Percentiles rank a stretch among this genome's conserved stretches.
These are phyloP conservation scores for Thielaviopsis euricoi DNA, from an alignment of 2,329 filamentous ascomycete genomes.

Conservation along the genomic window DNA sequence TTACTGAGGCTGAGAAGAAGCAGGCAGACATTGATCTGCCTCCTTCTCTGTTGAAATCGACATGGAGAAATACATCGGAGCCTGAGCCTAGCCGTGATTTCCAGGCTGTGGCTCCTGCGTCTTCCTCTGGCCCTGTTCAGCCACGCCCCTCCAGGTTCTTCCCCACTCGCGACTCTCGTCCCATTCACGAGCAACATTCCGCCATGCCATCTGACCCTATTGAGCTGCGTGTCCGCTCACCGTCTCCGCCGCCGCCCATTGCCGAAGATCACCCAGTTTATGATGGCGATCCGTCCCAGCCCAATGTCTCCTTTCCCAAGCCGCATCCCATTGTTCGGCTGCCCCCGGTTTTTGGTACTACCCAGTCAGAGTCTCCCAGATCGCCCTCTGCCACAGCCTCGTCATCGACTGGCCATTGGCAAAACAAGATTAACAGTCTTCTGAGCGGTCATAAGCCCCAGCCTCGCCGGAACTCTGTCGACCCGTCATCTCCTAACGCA, in stretches of 20 bases:
- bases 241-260: constrained; percentile 57
- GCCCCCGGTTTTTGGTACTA: constrained; percentile 35
- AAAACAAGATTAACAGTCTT: constrained; percentile 68
- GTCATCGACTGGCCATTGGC: constrained; percentile 35
- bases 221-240: constrained; percentile 34
- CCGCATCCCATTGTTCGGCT: constrained; percentile 66
- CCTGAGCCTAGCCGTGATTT: neutral
- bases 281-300: constrained; percentile 46
- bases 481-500: neutral
- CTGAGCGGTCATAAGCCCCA: constrained; percentile 35
- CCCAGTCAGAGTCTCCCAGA: neutral
- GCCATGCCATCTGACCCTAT: constrained; percentile 13
- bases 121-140: constrained; percentile 23
- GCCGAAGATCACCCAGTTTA: constrained; percentile 57
- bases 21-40: neutral
- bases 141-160: constrained; percentile 45
- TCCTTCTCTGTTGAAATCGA: constrained; percentile 6
- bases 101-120: neutral
- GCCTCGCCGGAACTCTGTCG: constrained; percentile 1
- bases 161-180: constrained; percentile 33
- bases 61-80: constrained; percentile 7
- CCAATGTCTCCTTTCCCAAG: constrained; percentile 53
- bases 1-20: neutral
- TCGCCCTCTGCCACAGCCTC: neutral
- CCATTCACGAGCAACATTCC: constrained; percentile 18